A percentile compares a stretch with the other conserved stretches of the same genome.
Conservation (phyloP, 1,284 basidiomycete species). For the Sphagnurus paluster region DNA sequence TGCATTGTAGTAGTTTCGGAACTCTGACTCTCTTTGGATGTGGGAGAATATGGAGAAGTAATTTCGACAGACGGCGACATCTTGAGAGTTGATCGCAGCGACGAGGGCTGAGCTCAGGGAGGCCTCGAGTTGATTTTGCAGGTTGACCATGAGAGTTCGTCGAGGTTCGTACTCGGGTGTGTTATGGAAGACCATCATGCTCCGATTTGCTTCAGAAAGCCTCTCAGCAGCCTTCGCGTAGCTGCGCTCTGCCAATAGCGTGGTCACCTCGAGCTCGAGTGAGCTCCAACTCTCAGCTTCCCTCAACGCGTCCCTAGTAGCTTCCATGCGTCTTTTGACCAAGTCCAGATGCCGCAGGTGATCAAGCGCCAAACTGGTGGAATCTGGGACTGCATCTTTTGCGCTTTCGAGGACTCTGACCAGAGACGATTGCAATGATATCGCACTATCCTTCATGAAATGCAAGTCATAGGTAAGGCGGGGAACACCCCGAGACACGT, state of each 20-base stretch:
- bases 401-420: constrained; percentile 57
- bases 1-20: constrained; percentile 90
- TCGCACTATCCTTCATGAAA: constrained; percentile 90
- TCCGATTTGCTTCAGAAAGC: constrained; percentile 82
- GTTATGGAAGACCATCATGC: constrained; percentile 89
- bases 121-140: constrained; percentile 93
- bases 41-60: constrained; percentile 87
- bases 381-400: constrained; percentile 46
- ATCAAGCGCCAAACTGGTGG: constrained; percentile 66
- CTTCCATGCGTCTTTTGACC: constrained; percentile 84
- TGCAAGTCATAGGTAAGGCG: constrained; percentile 91
- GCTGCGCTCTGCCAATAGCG: constrained; percentile 73
- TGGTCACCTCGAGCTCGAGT: constrained; percentile 86
- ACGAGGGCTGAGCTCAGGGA: constrained; percentile 84
- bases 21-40: constrained; percentile 89
- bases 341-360: constrained; percentile 78
- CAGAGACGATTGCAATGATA: constrained; percentile 69
- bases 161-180: constrained; percentile 86
- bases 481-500: constrained; percentile 86
- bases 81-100: constrained; percentile 75
- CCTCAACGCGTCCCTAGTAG: constrained; percentile 78
- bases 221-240: constrained; percentile 88
- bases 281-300: constrained; percentile 96
- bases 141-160: constrained; percentile 79
- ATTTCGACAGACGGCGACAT: constrained; percentile 69